Evolutionary conservation across 495 filamentous ascomycete genomes (phyloP).

Genomic region (Aspergillus panamensis): DNA sequence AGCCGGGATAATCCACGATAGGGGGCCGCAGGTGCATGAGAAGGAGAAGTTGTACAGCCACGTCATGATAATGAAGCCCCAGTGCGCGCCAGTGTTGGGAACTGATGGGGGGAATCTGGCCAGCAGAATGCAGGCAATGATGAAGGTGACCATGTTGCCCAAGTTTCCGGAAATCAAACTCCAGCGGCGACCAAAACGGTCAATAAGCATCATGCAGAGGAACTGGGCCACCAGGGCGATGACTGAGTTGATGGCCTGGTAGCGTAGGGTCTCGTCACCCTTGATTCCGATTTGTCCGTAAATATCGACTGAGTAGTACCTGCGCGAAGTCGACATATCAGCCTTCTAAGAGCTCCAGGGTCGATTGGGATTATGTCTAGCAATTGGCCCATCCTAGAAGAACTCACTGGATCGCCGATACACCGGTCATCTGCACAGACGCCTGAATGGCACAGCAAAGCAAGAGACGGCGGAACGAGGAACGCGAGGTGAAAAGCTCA

Average conservation of each 20-base stretch:
- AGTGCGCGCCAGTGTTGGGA: constrained; percentile 57
- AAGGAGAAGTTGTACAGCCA: constrained; percentile 71
- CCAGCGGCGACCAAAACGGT: constrained; percentile 61
- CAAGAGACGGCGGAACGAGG: constrained; percentile 66
- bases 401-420: constrained; percentile 61
- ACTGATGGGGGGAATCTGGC: constrained; percentile 52
- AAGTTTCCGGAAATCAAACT: constrained; percentile 64
- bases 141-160: constrained; percentile 58
- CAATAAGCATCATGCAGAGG: constrained; percentile 64
- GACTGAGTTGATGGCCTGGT: constrained; percentile 68
- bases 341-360: neutral
- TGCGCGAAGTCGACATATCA: constrained; percentile 12
- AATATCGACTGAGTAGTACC: constrained; percentile 65
- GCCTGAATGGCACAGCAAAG: constrained; percentile 65
- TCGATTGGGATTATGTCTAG: neutral
- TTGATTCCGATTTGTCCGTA: constrained; percentile 65
- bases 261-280: constrained; percentile 60
- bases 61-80: constrained; percentile 70
- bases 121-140: constrained; percentile 45
- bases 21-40: constrained; percentile 59
- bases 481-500: constrained; percentile 61
- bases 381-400: neutral
- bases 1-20: constrained; percentile 62
- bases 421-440: constrained; percentile 69
- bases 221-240: constrained; percentile 64